Conservation (phyloP, 163 green algal species). For the Picocystis sp. region DNA sequence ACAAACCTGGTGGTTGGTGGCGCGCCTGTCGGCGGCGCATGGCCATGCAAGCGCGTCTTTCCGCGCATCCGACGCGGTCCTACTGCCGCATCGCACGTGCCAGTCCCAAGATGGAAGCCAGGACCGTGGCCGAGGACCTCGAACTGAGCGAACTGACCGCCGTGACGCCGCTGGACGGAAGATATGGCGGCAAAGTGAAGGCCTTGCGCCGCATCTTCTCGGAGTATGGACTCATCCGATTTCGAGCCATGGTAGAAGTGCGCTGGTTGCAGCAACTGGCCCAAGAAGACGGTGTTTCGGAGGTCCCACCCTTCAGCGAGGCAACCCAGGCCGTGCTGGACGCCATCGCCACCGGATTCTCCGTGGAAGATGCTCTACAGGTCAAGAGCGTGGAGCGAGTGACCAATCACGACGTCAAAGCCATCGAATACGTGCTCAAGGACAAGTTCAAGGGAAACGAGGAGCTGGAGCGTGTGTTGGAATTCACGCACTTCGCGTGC, state of each 20-base stretch:
- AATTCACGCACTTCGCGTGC: constrained; percentile 99
- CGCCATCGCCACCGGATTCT: constrained; percentile 26
- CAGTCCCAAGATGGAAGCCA: no score
- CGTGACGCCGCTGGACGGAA: constrained; percentile 73
- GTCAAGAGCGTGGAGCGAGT: constrained; percentile 81
- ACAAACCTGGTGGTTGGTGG: no score
- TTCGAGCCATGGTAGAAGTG: constrained; percentile 78
- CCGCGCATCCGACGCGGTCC: no score
- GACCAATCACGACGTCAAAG: constrained; percentile 99
- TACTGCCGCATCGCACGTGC: no score
- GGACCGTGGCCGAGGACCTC: constrained; percentile 16
- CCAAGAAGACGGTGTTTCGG: constrained; percentile 8
- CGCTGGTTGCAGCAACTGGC: constrained; percentile 67
- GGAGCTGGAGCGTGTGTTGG: constrained; percentile 53
- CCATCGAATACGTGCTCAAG: constrained; percentile 97
- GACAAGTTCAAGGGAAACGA: constrained; percentile 31
- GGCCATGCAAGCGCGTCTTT: no score
- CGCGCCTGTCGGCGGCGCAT: no score
- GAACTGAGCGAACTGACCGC: constrained; percentile 77
- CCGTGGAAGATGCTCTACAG: constrained; percentile 13
- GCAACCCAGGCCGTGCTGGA: constrained; percentile 62
- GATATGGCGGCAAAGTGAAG: constrained; percentile 33
- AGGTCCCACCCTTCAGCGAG: constrained; percentile 63
- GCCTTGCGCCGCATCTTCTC: constrained; percentile 69
- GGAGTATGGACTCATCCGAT: constrained; percentile 92